A percentile compares a stretch with the other conserved stretches of the same genome.
Conservation (phyloP, 2,329 filamentous ascomycete species). For the Volutella citrinella region DNA sequence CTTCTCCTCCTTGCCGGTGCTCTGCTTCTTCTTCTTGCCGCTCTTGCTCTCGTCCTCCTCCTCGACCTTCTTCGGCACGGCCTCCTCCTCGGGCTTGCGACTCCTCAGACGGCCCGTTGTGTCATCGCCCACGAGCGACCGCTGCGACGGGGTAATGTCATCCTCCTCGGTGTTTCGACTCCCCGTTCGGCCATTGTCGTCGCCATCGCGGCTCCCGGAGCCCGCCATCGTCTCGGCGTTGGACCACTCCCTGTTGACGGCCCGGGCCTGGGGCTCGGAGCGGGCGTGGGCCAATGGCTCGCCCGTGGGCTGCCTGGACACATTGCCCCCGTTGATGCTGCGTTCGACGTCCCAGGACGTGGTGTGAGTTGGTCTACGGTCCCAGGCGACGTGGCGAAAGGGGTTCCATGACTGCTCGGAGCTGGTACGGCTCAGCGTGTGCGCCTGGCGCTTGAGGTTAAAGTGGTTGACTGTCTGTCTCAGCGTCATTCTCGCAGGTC, state of each 20-base stretch:
- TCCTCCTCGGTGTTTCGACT: constrained; percentile 10
- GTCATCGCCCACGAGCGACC: constrained; percentile 18
- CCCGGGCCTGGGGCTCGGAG: constrained; percentile 30
- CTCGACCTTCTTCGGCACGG: constrained; percentile 13
- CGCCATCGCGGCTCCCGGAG: constrained; percentile 11
- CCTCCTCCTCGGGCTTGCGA: constrained; percentile 25
- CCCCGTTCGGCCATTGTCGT: constrained; percentile 20
- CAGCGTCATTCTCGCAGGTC: no score
- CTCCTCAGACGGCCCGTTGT: constrained; percentile 27
- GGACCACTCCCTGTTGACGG: constrained; percentile 21
- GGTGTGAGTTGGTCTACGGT: constrained; percentile 24
- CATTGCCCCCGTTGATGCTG: constrained; percentile 20
- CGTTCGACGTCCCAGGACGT: constrained; percentile 33
- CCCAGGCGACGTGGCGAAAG: constrained; percentile 42
- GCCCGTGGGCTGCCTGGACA: constrained; percentile 19
- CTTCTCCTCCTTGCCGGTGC: no score
- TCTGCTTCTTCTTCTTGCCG: constrained; percentile 39
- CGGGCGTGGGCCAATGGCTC: constrained; percentile 33
- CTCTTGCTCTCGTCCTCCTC: constrained; percentile 23
- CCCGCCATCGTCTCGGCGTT: constrained; percentile 22
- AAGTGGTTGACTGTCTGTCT: constrained; percentile 44
- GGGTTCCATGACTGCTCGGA: constrained; percentile 40
- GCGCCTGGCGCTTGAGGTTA: constrained; percentile 43
- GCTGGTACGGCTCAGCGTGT: constrained; percentile 38
- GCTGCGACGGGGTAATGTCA: constrained; percentile 18